Conservation (phyloP, 768 basidiomycete genomes). For the Phallus indusiatus region DNA sequence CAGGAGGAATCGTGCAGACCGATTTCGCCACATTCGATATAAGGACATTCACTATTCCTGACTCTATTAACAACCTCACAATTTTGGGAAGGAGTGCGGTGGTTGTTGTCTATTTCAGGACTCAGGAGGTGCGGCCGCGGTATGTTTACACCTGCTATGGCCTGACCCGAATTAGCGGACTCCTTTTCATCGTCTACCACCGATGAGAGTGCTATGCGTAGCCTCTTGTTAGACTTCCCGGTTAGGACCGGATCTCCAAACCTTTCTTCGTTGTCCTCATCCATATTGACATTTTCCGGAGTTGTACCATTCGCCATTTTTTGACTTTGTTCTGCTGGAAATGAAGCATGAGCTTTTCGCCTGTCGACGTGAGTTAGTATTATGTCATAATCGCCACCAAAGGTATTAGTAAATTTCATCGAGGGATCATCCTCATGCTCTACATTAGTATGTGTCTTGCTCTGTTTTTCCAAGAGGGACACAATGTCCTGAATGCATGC, state of each 20-base stretch:
- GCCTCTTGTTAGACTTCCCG: not conserved
- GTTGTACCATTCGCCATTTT: not conserved
- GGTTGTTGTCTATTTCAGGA: not conserved
- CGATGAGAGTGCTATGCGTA: not conserved
- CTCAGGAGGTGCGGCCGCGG: not conserved
- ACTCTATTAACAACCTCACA: not conserved
- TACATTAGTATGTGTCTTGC: not conserved
- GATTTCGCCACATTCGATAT: not conserved
- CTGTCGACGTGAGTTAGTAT: constrained; percentile 36
- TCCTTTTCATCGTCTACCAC: not conserved
- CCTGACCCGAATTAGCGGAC: not conserved
- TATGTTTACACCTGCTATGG: not conserved
- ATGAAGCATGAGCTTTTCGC: not conserved
- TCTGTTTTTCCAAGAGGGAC: not conserved
- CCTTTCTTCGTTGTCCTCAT: not conserved
- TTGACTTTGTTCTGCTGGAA: not conserved
- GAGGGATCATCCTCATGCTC: constrained; percentile 12
- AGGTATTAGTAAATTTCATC: not conserved
- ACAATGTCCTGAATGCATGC: not conserved
- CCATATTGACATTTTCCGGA: not conserved
- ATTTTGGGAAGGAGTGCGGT: not conserved
- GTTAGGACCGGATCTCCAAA: not conserved
- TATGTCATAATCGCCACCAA: constrained; percentile 19
- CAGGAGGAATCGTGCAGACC: not conserved
- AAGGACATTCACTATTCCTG: not conserved